Evolutionary conservation across 2,329 filamentous ascomycete species (phyloP), one percentile per base, ranked within the genome.

Genomic region (Colletotrichum sp.): DNA sequence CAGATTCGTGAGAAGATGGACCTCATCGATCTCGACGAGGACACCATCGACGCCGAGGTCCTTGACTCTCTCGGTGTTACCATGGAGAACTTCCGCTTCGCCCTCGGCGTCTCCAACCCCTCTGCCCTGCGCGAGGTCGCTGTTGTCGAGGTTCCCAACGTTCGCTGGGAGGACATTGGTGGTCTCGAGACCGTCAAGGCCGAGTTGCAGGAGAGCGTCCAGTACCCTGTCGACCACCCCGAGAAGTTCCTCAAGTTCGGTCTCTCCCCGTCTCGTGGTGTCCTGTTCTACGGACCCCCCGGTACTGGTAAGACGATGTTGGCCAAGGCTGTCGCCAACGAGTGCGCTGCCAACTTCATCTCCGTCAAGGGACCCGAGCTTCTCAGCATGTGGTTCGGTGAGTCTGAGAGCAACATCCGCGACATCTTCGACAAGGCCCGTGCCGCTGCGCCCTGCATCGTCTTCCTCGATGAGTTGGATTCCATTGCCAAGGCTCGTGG

Each of bases 1-100:
- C 97, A 99, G 89, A 99, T 99, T 87, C 96, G 97, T 89, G 97
- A 99, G 89, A 99, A 99, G 94, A 99, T 99, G 97, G 97, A 99
- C 85, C 92, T 99, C 79, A 99, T 99, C 80, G 97, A 99, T 87
- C 92, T 99, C 39, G 97, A 99, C 79, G 97, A 99, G 89, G 97
- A 99, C 84, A 99, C 97, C 78, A 99, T 99, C 78, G 97, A 99
- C 82, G 97, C 97, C 34, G 97, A 99, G 89, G 97, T 99, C 68
- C 92, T 99, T 71, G 97, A 99, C 88, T 99, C 97, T 62, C 93
- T 99, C 63, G 97, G 97, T 85, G 97, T 99, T 65, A 99, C 97
- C 78, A 99, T 99, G 95, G 97, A 99, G 87, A 99, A 99, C 92
- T 99, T 99, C 95, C 95, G 96, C 82, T 99, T 98, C 83, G 96